These are phyloP conservation scores for Cochlearia excelsa DNA, from an alignment of 345 rosid genomes.

Conservation along the genomic window DNA sequence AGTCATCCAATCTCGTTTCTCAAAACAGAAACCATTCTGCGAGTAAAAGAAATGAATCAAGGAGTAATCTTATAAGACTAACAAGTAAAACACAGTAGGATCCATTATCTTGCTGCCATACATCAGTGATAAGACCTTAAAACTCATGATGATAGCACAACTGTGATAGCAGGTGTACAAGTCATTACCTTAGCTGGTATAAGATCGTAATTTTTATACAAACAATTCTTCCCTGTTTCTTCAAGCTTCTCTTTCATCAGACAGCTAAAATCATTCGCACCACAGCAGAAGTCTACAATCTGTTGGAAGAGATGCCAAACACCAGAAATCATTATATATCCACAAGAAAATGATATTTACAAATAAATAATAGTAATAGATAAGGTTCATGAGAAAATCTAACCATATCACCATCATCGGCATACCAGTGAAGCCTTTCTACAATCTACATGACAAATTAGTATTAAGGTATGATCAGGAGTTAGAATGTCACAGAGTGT, in stretches of 20 bases:
- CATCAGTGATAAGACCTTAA: constrained; percentile 8
- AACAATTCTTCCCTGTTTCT: constrained; percentile 80
- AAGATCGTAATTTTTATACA: constrained; percentile 68
- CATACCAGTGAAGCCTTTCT: constrained; percentile 81
- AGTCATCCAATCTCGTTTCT: constrained; percentile 83
- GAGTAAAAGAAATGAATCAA: constrained; percentile 14
- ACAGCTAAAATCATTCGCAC: constrained; percentile 90
- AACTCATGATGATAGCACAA: constrained; percentile 1
- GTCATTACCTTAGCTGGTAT: constrained; percentile 68
- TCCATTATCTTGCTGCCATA: background rate
- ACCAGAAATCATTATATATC: constrained; percentile 14
- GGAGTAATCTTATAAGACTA: constrained; percentile 18
- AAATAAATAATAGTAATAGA: constrained; percentile 8
- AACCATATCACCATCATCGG: constrained; percentile 80
- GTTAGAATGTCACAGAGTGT: constrained; percentile 5
- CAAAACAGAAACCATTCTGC: constrained; percentile 72
- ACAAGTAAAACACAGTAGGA: background rate
- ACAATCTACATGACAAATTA: constrained; percentile 60
- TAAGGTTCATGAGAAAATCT: constrained; percentile 28
- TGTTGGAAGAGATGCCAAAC: constrained; percentile 39
- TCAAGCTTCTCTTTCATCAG: constrained; percentile 77
- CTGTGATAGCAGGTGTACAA: constrained; percentile 5
- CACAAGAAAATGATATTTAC: background rate
- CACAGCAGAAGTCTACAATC: constrained; percentile 96
- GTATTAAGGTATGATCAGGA: constrained; percentile 20